Evolutionary conservation across 1,139 yeast species (phyloP).

Genomic region (Yamadazyma membranifaciens): DNA sequence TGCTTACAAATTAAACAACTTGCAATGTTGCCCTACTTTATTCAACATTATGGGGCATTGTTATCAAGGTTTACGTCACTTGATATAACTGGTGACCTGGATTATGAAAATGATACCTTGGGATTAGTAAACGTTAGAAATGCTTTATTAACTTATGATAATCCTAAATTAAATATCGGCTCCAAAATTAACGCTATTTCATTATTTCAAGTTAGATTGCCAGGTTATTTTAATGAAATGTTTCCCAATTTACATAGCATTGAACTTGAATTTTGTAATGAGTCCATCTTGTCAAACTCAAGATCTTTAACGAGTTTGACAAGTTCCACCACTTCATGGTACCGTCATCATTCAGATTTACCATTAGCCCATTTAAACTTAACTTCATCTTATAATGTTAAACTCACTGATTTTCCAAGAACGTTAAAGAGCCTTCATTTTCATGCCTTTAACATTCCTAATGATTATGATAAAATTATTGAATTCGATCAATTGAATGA

Average conservation of each 20-base stretch:
- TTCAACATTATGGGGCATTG: not conserved
- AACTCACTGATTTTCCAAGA: not conserved
- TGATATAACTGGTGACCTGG: too few species aligned
- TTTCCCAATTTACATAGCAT: constrained; percentile 1
- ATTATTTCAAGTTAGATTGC: not conserved
- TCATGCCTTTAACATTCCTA: not conserved
- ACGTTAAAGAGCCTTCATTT: not conserved
- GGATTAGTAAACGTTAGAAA: too few species aligned
- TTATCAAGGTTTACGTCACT: too few species aligned
- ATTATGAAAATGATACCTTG: too few species aligned
- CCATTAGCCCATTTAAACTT: not conserved
- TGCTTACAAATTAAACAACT: not conserved
- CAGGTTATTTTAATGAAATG: not conserved
- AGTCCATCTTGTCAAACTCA: not conserved
- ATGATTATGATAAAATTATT: not conserved
- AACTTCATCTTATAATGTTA: not conserved
- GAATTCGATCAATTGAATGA: not conserved
- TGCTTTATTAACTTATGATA: too few species aligned
- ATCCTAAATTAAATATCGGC: too few species aligned
- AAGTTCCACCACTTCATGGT: not conserved
- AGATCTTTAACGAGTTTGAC: not conserved
- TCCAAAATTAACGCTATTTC: too few species aligned
- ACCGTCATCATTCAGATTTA: not conserved
- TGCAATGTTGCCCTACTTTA: not conserved
- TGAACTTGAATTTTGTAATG: not conserved